phyloP scores from a whole-genome alignment of 768 basidiomycete species.

The Lactifluus volemus region DNA sequence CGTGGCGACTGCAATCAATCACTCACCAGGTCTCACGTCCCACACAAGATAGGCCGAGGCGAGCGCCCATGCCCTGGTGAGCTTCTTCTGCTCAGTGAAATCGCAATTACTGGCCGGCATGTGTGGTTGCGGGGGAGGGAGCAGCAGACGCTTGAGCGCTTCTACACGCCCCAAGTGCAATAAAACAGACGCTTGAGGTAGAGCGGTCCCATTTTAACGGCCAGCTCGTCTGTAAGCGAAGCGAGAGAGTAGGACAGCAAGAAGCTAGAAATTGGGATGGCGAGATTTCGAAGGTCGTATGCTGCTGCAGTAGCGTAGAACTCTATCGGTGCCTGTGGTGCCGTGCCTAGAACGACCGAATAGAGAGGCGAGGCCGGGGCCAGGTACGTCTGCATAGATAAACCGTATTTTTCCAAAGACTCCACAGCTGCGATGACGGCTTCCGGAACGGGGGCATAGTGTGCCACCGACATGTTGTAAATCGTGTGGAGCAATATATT shows the following conservation, averaged over 20 bases:
- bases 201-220: conserved; percentile 57
- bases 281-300: conserved; percentile 62
- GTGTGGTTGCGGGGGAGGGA: conserved; percentile 69
- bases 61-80: conserved; percentile 75
- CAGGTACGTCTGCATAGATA: conserved; percentile 40
- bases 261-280: conserved; percentile 65
- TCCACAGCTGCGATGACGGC: conserved; percentile 49
- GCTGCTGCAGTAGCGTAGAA: conserved; percentile 64
- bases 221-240: conserved; percentile 61
- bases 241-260: conserved; percentile 64
- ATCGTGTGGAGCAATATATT: conserved; percentile 67
- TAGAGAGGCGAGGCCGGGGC: conserved; percentile 48
- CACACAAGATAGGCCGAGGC: conserved; percentile 78
- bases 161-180: conserved; percentile 76
- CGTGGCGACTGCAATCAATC: background rate
- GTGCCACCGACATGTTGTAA: conserved; percentile 65
- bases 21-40: conserved; percentile 71
- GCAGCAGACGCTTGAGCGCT: conserved; percentile 69
- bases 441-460: conserved; percentile 62
- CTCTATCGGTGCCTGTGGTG: conserved; percentile 60
- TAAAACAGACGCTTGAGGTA: conserved; percentile 80
- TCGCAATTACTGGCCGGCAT: conserved; percentile 62
- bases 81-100: conserved; percentile 66
- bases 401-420: conserved; percentile 50
- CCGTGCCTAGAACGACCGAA: conserved; percentile 52